Conservation (phyloP, 2,329 filamentous ascomycete genomes). For the Talaromyces sp. region DNA sequence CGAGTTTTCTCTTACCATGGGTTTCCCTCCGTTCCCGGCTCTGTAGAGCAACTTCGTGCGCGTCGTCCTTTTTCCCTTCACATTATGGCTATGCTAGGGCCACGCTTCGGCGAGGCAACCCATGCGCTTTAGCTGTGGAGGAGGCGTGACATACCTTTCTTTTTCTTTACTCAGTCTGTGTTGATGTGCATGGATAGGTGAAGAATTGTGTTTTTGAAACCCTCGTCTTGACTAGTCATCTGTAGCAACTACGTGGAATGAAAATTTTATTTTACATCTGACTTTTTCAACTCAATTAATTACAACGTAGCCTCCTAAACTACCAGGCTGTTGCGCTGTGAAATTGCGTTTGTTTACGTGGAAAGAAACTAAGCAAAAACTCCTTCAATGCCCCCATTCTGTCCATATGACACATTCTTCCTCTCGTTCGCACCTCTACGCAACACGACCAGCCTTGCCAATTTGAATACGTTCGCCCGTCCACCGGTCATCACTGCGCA, state of each 20-base stretch:
- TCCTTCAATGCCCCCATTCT: constrained; percentile 8
- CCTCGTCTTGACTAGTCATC: background rate
- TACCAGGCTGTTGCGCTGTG: background rate
- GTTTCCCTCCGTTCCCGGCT: constrained; percentile 48
- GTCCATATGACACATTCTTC: background rate
- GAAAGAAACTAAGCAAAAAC: constrained; percentile 1
- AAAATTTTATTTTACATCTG: background rate
- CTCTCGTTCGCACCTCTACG: background rate
- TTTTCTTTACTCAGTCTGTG: background rate
- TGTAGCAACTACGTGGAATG: background rate
- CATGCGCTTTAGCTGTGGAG: constrained; percentile 44
- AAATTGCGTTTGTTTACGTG: background rate
- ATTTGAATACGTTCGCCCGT: constrained; percentile 83
- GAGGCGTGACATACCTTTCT: constrained; percentile 37
- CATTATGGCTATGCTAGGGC: constrained; percentile 41
- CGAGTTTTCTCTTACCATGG: constrained; percentile 36
- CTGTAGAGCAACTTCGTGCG: constrained; percentile 33
- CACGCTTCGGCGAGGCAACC: constrained; percentile 27
- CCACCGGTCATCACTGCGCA: constrained; percentile 69
- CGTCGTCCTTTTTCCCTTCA: constrained; percentile 42
- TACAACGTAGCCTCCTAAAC: background rate
- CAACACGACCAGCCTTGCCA: constrained; percentile 65
- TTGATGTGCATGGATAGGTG: background rate
- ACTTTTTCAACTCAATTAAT: background rate
- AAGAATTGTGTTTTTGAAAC: background rate